Evolutionary conservation across 495 filamentous ascomycete genomes (phyloP).

Genomic region (Hypomontagnella submonticulosa): DNA sequence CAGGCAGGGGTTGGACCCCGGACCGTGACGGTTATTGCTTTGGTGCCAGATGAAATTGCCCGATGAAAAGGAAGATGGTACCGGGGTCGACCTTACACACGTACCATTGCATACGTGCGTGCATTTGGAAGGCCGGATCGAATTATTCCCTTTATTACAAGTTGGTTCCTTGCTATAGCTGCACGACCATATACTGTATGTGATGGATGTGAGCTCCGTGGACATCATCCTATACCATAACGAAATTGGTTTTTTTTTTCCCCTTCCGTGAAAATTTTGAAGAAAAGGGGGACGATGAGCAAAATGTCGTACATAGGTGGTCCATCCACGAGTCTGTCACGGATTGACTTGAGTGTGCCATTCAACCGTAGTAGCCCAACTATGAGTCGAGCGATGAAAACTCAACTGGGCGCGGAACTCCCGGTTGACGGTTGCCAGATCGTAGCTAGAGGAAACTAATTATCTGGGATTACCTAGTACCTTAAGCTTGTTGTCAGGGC

Average conservation of each 20-base stretch:
- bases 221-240: no score
- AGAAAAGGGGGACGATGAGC: no score
- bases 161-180: slow-evolving; percentile 16
- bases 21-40: slow-evolving; percentile 48
- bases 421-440: background rate
- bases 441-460: no score
- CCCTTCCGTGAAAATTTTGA: no score
- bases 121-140: slow-evolving; percentile 42
- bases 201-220: no score
- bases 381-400: slow-evolving; percentile 19
- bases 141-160: slow-evolving; percentile 36
- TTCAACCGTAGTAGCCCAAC: background rate
- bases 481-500: background rate
- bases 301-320: no score
- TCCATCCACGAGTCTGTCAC: slow-evolving; percentile 8
- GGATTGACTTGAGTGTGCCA: slow-evolving; percentile 10
- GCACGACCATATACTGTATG: slow-evolving; percentile 7
- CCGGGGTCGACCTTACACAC: slow-evolving; percentile 46
- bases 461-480: no score
- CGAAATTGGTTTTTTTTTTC: no score
- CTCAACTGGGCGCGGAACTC: background rate
- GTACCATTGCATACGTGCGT: slow-evolving; percentile 51
- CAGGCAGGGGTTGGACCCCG: slow-evolving; percentile 42
- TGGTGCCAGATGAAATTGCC: slow-evolving; percentile 57
- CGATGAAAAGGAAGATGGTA: slow-evolving; percentile 50